phyloP scores from a whole-genome alignment of 768 basidiomycete genomes.

The Phallus indusiatus region DNA sequence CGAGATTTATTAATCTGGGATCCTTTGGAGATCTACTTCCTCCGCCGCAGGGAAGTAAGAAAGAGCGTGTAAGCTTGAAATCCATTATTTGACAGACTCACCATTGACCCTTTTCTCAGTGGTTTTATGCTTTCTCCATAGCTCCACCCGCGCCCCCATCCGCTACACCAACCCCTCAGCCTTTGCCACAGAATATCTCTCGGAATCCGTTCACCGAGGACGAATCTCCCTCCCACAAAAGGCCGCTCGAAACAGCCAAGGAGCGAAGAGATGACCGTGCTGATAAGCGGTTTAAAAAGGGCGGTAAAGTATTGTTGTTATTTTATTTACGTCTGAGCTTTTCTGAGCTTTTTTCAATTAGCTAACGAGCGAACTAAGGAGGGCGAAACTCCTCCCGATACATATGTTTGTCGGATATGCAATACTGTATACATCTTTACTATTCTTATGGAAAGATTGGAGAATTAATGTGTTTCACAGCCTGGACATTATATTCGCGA shows the following conservation, averaged over 20 bases:
- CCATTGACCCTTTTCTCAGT: conserved; percentile 37
- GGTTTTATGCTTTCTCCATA: conserved; percentile 96
- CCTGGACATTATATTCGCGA: conserved; percentile 83
- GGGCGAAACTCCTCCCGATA: conserved; percentile 65
- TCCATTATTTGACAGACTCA: neutral
- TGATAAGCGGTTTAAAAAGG: conserved; percentile 16
- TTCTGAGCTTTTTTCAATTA: conserved; percentile 5
- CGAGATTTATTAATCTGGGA: conserved; percentile 80
- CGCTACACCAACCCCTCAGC: conserved; percentile 22
- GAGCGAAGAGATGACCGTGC: conserved; percentile 52
- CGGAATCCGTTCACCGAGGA: conserved; percentile 57
- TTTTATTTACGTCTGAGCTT: neutral
- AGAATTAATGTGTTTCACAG: conserved; percentile 23
- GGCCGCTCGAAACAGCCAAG: conserved; percentile 34
- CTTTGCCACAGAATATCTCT: conserved; percentile 54
- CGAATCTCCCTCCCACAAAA: conserved; percentile 36
- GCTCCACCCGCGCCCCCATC: conserved; percentile 34
- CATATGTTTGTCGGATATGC: conserved; percentile 84
- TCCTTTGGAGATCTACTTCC: conserved; percentile 64
- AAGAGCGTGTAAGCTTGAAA: conserved; percentile 60
- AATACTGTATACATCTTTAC: conserved; percentile 36
- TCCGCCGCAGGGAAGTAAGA: conserved; percentile 40
- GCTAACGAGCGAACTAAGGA: conserved; percentile 52
- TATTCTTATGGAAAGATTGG: conserved; percentile 6
- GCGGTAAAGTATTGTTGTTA: conserved; percentile 48